These are phyloP conservation scores for Keithomyces neogunnii DNA, from an alignment of 2,329 filamentous ascomycete genomes.

Conservation along the genomic window DNA sequence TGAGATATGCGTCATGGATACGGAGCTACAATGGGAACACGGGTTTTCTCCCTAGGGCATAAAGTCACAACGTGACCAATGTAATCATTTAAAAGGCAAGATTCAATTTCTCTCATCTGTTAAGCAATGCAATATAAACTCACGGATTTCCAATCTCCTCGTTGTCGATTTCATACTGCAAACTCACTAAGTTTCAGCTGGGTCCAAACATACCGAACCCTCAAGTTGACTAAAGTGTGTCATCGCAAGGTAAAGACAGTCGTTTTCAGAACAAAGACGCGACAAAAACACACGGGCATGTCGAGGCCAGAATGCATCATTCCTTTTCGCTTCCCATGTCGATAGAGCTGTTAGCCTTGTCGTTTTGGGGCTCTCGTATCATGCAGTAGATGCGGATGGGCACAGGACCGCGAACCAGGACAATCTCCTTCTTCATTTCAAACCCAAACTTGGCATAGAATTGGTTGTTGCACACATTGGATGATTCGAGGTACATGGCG, in stretches of 20 bases:
- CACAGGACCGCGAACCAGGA: conserved; percentile 47
- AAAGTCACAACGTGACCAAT: not conserved
- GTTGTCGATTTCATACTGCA: no score
- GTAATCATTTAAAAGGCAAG: not conserved
- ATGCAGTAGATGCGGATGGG: conserved; percentile 69
- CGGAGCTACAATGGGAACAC: no score
- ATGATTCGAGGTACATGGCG: conserved; percentile 72
- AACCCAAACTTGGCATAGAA: conserved; percentile 76
- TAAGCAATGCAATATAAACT: not conserved
- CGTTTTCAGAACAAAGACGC: not conserved
- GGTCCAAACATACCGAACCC: not conserved
- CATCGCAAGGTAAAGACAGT: no score
- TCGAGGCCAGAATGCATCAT: conserved; percentile 10
- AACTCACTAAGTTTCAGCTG: not conserved
- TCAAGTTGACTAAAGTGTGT: no score
- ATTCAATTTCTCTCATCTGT: not conserved
- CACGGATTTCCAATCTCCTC: no score
- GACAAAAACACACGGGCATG: not conserved
- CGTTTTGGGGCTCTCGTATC: conserved; percentile 60
- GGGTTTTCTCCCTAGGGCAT: no score
- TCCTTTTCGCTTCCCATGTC: conserved; percentile 1
- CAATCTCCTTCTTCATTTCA: conserved; percentile 52
- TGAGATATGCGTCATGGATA: no score
- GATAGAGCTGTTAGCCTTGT: conserved; percentile 11
- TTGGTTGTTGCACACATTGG: conserved; percentile 54